These are phyloP conservation scores for Canna indica DNA, from an alignment of 176 grass and related monocot genomes.

Conservation along the genomic window DNA sequence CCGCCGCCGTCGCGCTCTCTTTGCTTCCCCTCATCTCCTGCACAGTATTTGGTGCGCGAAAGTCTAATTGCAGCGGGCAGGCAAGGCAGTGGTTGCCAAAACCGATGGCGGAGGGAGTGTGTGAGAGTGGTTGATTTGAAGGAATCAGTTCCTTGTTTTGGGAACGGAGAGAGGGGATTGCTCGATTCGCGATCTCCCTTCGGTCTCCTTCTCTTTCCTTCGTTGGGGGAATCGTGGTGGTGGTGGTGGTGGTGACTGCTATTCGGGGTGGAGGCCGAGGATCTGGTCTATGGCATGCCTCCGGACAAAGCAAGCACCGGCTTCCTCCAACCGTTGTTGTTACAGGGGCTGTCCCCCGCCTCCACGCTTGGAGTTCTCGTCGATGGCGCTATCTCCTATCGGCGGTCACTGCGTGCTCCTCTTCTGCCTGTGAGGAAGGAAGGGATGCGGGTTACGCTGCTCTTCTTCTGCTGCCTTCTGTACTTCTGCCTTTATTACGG, in stretches of 20 bases:
- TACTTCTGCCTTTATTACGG: neutral
- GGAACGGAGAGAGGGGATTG: no score
- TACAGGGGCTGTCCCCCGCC: neutral
- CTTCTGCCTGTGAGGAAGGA: neutral
- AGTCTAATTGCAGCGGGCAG: neutral
- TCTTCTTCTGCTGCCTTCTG: neutral
- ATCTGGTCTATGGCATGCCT: slow-evolving; percentile 20
- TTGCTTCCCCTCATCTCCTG: neutral
- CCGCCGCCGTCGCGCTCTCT: neutral
- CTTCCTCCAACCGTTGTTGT: neutral
- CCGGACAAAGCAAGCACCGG: neutral
- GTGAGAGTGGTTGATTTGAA: no score
- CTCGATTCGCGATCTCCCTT: neutral
- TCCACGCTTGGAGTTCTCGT: neutral
- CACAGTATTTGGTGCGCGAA: neutral
- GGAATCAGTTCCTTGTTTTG: no score
- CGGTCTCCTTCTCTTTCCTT: neutral
- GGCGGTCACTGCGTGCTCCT: neutral
- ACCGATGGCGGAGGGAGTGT: no score
- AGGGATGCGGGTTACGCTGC: neutral
- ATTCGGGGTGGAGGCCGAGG: neutral
- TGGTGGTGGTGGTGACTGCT: neutral
- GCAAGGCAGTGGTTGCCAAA: neutral
- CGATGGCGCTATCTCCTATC: neutral
- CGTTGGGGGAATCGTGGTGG: neutral